phyloP scores from a whole-genome alignment of 805 yeast genomes.

The Babjeviella inositovora region DNA sequence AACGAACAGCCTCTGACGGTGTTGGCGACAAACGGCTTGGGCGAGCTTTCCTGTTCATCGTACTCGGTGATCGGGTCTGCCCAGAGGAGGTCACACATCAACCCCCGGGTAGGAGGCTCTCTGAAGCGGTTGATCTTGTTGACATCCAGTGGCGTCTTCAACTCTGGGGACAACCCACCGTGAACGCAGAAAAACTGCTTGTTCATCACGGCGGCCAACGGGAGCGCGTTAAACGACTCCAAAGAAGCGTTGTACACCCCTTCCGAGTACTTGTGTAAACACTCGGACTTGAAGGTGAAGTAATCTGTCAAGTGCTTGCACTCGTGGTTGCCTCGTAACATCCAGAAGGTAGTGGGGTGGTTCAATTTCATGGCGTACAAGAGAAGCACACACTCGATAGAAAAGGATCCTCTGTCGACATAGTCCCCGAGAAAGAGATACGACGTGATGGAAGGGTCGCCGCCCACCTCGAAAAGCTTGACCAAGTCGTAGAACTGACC shows the following conservation, averaged over 20 bases:
- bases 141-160: conserved; percentile 55
- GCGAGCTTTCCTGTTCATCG: conserved; percentile 34
- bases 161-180: conserved; percentile 87
- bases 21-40: conserved; percentile 39
- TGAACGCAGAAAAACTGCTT: conserved; percentile 91
- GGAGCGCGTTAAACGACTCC: conserved; percentile 70
- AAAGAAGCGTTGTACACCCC: conserved; percentile 59
- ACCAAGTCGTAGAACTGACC: conserved; percentile 87
- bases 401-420: conserved; percentile 87
- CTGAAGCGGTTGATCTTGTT: conserved; percentile 60
- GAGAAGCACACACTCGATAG: conserved; percentile 67
- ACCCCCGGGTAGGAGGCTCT: conserved; percentile 86
- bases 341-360: conserved; percentile 58
- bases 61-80: conserved; percentile 90
- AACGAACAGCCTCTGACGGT: conserved; percentile 84
- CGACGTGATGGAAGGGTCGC: conserved; percentile 62
- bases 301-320: conserved; percentile 86
- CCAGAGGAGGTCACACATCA: conserved; percentile 93
- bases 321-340: conserved; percentile 91
- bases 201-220: conserved; percentile 88
- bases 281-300: conserved; percentile 85
- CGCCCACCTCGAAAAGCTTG: conserved; percentile 88
- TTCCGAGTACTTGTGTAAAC: conserved; percentile 64
- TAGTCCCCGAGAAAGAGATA: conserved; percentile 87
- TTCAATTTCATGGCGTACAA: conserved; percentile 67